Percentiles rank a stretch among this genome's conserved stretches.
Conservation (phyloP, 495 filamentous ascomycete species). For the Lophium mytilinum region DNA sequence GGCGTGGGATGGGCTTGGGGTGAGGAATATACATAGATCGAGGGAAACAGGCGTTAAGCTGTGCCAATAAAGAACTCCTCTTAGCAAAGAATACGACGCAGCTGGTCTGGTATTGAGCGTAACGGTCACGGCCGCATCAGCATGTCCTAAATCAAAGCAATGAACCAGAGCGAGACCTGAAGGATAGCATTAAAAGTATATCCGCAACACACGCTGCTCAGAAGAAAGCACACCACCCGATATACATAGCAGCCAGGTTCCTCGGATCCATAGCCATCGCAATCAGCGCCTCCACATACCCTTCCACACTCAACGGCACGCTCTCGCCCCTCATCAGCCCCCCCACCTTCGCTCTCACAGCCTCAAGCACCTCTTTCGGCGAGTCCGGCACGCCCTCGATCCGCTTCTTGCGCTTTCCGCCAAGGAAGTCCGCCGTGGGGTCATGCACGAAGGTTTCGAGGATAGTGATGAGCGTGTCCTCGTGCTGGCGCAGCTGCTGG, state of each 20-base stretch:
- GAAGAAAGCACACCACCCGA: conserved; percentile 95
- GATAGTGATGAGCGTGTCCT: conserved; percentile 94
- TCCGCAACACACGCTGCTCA: conserved; percentile 35
- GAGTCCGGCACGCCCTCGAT: conserved; percentile 65
- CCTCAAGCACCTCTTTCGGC: conserved; percentile 78
- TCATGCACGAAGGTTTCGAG: conserved; percentile 95
- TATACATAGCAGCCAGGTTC: conserved; percentile 87
- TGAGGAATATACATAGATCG: too few relatives aligned
- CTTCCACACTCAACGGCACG: conserved; percentile 87
- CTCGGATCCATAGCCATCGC: conserved; percentile 67
- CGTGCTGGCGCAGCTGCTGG: conserved; percentile 73
- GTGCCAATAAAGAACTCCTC: too few relatives aligned
- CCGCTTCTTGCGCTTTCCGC: conserved; percentile 58
- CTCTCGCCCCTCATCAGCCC: conserved; percentile 77
- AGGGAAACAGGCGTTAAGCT: too few relatives aligned
- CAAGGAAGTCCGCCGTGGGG: conserved; percentile 87
- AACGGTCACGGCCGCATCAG: too few relatives aligned
- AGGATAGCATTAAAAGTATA: too few relatives aligned
- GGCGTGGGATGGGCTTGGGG: too few relatives aligned
- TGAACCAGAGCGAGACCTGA: too few relatives aligned
- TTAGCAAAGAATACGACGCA: too few relatives aligned
- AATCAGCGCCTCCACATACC: conserved; percentile 89
- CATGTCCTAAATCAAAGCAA: too few relatives aligned
- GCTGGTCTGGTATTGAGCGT: too few relatives aligned
- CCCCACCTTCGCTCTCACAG: conserved; percentile 47